Evolutionary conservation across 108 stramenopile genomes (phyloP), one percentile per base, ranked within the genome.

Genomic region (Cyclotella sp.): DNA sequence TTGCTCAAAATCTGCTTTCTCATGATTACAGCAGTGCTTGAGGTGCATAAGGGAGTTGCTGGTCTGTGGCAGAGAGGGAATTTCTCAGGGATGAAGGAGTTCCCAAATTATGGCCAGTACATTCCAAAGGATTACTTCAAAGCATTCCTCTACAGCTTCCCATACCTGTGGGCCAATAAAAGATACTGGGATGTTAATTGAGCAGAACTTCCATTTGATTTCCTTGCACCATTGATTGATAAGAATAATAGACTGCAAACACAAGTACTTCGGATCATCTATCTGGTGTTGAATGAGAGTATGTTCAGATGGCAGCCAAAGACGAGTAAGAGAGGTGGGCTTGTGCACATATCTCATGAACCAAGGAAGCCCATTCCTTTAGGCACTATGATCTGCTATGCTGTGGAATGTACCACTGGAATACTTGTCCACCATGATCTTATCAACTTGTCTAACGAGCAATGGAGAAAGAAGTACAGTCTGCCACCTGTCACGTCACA

Each of bases 1-100:
- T 15, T 64, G 59, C 43, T 77, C 30, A 77, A 70, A 30, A 62
- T 63, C 22, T 77, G 76, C 45, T 24, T 70, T 0, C 45, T 77
- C 43, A 46, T 70, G 46, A 49, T 77, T 51, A 42, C 19, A 21
- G 69, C 49, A 11, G 27, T 42, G 16, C 29, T 63, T 0, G 39
- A 62, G n/a, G 69, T 70, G 15, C 27, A 63, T 22, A 19, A 45
- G 15, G 68, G 69, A 24, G 14, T 68, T 1, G 60, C 47, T 9
- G 63, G 62, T 58, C 70, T 77, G n/a, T 70, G 76, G 76, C 46
- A 60, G 53, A 18, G 15, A 13, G 60, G 30, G 7, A 5, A 30
- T 10, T 77, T 69, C 6, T 29, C 9, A 15, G 76, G 76, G 7
- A 27, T 77, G 51, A 68, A 52, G 52, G 16, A 14, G 7, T 59